Evolutionary conservation across 352 stramenopile species (phyloP).

Genomic region (Phytophthora megakarya): DNA sequence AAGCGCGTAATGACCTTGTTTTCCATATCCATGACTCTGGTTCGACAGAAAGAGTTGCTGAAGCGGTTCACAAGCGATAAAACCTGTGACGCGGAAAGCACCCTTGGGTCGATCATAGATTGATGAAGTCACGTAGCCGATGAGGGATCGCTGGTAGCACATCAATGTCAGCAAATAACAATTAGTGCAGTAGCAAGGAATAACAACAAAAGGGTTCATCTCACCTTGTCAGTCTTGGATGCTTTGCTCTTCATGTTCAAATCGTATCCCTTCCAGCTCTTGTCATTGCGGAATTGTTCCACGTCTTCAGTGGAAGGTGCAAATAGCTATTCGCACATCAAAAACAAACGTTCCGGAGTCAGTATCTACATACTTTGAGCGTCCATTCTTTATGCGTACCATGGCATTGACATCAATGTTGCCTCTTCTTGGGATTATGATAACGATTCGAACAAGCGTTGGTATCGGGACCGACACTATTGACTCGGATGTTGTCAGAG

Average conservation of each 20-base stretch:
- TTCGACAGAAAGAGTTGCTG: conserved; percentile 60
- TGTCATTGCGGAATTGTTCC: conserved; percentile 32
- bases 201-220: not conserved
- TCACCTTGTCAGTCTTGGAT: conserved; percentile 27
- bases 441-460: conserved; percentile 68
- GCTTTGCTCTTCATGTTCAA: conserved; percentile 24
- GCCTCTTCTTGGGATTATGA: conserved; percentile 61
- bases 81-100: conserved; percentile 63
- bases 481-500: conserved; percentile 1
- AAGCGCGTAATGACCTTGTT: conserved; percentile 32
- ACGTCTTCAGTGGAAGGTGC: conserved; percentile 36
- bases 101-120: conserved; percentile 82
- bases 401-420: conserved; percentile 64
- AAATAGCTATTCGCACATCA: conserved; percentile 37
- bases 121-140: conserved; percentile 75
- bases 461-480: conserved; percentile 64
- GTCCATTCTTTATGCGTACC: conserved; percentile 39
- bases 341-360: conserved; percentile 2
- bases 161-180: not conserved
- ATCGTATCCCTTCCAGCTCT: conserved; percentile 42
- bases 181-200: not conserved
- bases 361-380: not conserved
- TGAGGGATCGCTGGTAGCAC: conserved; percentile 39
- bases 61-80: conserved; percentile 66
- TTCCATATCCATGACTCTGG: conserved; percentile 1